Conservation (phyloP, 768 basidiomycete species). For the Xerocomus spinulosus region DNA sequence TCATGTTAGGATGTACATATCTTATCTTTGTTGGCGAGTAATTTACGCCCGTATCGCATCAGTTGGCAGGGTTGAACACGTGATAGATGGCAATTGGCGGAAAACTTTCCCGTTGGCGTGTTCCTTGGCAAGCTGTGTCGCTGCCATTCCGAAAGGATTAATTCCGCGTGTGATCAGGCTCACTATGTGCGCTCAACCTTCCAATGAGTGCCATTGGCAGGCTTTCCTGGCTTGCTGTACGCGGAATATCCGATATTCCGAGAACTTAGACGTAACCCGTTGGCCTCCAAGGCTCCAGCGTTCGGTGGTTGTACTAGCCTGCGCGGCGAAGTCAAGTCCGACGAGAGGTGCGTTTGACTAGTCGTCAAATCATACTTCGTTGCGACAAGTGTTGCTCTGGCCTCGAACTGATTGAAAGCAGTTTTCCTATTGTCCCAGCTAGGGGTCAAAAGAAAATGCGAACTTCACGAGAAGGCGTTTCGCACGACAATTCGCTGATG, state of each 20-base stretch:
- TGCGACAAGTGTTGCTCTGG: neutral
- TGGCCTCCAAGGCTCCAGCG: neutral
- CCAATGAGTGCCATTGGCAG: neutral
- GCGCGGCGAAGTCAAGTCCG: neutral
- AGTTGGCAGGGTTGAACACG: neutral
- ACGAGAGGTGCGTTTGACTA: neutral
- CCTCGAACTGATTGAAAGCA: neutral
- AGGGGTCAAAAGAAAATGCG: neutral
- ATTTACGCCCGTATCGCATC: neutral
- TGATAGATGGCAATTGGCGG: conserved; percentile 2
- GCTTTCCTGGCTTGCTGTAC: conserved; percentile 11
- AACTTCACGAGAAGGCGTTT: neutral
- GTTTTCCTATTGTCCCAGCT: neutral
- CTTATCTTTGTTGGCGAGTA: conserved; percentile 1
- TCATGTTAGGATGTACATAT: conserved; percentile 7
- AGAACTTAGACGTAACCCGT: neutral
- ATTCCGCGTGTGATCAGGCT: neutral
- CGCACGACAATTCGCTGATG: neutral
- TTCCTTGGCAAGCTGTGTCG: conserved; percentile 23
- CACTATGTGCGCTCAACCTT: neutral
- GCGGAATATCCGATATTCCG: neutral
- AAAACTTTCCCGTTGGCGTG: conserved; percentile 1
- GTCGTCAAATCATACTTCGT: neutral
- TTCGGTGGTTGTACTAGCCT: too few species aligned
- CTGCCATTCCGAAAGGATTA: neutral